Evolutionary conservation across 208 protist species (phyloP), one percentile per base, ranked within the genome.

Genomic region (Trypanosoma lewisi): DNA sequence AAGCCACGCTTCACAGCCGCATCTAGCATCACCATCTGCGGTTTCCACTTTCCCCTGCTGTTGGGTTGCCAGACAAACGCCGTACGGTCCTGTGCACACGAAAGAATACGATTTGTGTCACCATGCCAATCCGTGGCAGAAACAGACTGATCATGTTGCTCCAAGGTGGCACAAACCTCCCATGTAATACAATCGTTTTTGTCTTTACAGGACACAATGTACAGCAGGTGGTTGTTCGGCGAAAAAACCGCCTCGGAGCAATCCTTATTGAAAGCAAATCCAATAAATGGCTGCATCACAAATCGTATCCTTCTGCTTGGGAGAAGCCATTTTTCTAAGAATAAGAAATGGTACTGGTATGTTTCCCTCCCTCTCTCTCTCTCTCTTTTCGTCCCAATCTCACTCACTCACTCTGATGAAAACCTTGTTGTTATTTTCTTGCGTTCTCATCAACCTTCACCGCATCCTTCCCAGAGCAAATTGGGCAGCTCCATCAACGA

Each of bases 111-210:
- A 42, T 69, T 28, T 36, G 61, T 71, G 23, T 0, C 37, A 1
- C 58, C 66, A 56, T 72, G 60, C 73, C 73, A 78, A 9, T 58
- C 57, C 48, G 51, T 50, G 54, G 64, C 57, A 49, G 73, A 68
- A 45, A 78, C 61, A 44, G 53, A 66, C n/a, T 73, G 73, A n/a
- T 73, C 73, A 25, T 78, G 73, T 25, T 67, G 58, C 52, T 78
- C 73, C 44, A 78, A 53, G 14, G 61, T 69, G 50, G 36, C 48
- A 16, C 36, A 19, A 64, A 74, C 61, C 25, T 62, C 48, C 73
- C 73, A 78, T 11, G 23, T 63, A n/a, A 23, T 51, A 34, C 66
- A 72, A 34, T 74, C 67, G 12, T 0, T 48, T 11, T 55, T 64
- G n/a, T 71, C 45, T 44, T 59, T 58, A 30, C 73, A 78, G 1